Evolutionary conservation across 1,284 basidiomycete species (phyloP).

Genomic region (Uromyces viciae-fabae): DNA sequence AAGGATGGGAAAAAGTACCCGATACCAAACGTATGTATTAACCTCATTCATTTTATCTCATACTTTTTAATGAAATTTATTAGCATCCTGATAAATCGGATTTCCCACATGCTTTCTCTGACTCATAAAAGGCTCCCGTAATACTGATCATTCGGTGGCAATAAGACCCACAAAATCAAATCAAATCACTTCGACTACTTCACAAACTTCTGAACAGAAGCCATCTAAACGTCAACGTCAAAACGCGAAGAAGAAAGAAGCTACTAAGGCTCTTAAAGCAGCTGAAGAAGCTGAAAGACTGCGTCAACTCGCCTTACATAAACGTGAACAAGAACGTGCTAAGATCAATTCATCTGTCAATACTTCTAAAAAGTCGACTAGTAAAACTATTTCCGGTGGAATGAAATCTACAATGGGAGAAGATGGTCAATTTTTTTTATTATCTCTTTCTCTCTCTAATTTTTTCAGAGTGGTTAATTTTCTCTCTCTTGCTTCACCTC

Average conservation of each 20-base stretch:
- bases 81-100: too few species aligned
- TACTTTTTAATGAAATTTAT: background rate
- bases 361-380: background rate
- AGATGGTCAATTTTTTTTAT: background rate
- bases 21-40: slow-evolving; percentile 26
- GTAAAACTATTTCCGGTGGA: background rate
- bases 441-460: background rate
- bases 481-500: background rate
- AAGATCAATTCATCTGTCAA: slow-evolving; percentile 11
- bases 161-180: background rate
- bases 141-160: background rate
- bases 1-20: slow-evolving; percentile 39
- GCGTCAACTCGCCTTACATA: slow-evolving; percentile 22
- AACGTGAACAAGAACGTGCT: slow-evolving; percentile 30
- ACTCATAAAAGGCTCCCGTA: slow-evolving; percentile 10
- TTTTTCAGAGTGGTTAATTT: background rate
- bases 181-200: background rate
- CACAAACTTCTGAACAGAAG: background rate
- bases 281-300: slow-evolving; percentile 33
- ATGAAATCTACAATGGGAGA: background rate
- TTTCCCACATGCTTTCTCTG: too few species aligned
- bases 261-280: slow-evolving; percentile 29
- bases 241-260: slow-evolving; percentile 43
- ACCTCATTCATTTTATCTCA: background rate
- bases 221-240: slow-evolving; percentile 37